Base-by-base conservation (phyloP, 2,329 filamentous ascomycete genomes). In the Clonostachys rhizophaga region DNA sequence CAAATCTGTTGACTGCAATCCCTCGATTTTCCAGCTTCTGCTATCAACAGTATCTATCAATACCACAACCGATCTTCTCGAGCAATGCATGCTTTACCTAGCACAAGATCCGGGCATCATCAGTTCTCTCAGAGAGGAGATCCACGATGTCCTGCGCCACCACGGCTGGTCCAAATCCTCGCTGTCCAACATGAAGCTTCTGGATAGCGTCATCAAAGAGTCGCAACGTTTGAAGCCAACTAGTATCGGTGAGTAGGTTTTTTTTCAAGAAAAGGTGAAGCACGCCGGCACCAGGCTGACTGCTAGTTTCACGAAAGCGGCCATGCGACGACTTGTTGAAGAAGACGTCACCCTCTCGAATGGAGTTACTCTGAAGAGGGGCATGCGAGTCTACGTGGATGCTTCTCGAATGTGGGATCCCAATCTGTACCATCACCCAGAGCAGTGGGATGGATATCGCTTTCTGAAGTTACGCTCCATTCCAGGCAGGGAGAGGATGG, bases 11-110 rank as follows among this genome's bases (percentile, higher is more conserved):
- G 74, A 75, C 17, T 47, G 48, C 14, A 53, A 57, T 39, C 42
- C 46, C 10, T 49, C 48, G 16, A 20, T 48, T 9, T 40, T 41
- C 14, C 55, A 58, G 49, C 41, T 58, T 7, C 17, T 33, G 11
- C 58, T 62, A 34, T 63, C 67, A 3, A 70, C 76, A 45, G 76
- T 75, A 2, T 72, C 75, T 12, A 77, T 79, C 39, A 76, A 81
- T 59, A 81, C 76, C 2, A 78, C 77, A 0, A 67, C 68, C 16
- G 55, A 58, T 40, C 46, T 56, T 17, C 43, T 52, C 13, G 42
- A 40, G 5, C 48, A 52, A 34, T 47, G 49, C 12, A 40, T 58
- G 16, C 34, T 50, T 3, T 33, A 47, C 13, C 53, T 78, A 18
- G 76, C 75, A 0, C 63, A 67, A 11, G 64, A 70, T 35, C 56